phyloP scores from a whole-genome alignment of 2,329 filamentous ascomycete species.

The Periconia sp. region DNA sequence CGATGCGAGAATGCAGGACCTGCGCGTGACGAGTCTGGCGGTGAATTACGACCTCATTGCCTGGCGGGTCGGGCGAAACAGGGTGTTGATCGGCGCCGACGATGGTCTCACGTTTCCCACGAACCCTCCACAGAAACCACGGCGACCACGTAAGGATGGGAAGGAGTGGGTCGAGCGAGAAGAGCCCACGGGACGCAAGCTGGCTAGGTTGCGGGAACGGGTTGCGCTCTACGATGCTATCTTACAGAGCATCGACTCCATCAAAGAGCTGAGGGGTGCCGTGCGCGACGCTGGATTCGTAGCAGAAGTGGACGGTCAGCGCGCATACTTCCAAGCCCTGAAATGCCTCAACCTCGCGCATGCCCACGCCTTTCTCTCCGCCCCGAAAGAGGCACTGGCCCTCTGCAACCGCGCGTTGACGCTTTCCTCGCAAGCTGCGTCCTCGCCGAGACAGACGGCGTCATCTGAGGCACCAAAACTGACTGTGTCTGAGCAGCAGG shows the following conservation, averaged over 20 bases:
- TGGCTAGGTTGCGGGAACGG: slow-evolving; percentile 83
- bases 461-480: slow-evolving; percentile 65
- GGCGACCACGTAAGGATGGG: slow-evolving; percentile 55
- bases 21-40: slow-evolving; percentile 90
- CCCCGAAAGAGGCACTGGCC: slow-evolving; percentile 80
- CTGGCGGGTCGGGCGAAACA: slow-evolving; percentile 92
- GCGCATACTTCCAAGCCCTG: slow-evolving; percentile 84
- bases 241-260: slow-evolving; percentile 86
- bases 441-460: slow-evolving; percentile 45
- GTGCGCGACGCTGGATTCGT: slow-evolving; percentile 81
- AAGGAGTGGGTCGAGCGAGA: slow-evolving; percentile 59
- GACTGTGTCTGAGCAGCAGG: slow-evolving; percentile 66
- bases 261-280: slow-evolving; percentile 88
- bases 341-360: slow-evolving; percentile 88
- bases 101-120: slow-evolving; percentile 71
- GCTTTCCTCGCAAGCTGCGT: slow-evolving; percentile 61
- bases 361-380: slow-evolving; percentile 77
- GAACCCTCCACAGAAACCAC: slow-evolving; percentile 61
- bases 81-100: slow-evolving; percentile 80
- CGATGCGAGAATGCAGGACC: slow-evolving; percentile 85
- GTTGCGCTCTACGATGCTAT: slow-evolving; percentile 90
- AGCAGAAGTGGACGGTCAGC: slow-evolving; percentile 77
- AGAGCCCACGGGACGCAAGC: slow-evolving; percentile 74
- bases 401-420: slow-evolving; percentile 76
- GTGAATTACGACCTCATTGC: slow-evolving; percentile 94